Evolutionary conservation across 768 basidiomycete species (phyloP).

Genomic region (Pulveroboletus frians): DNA sequence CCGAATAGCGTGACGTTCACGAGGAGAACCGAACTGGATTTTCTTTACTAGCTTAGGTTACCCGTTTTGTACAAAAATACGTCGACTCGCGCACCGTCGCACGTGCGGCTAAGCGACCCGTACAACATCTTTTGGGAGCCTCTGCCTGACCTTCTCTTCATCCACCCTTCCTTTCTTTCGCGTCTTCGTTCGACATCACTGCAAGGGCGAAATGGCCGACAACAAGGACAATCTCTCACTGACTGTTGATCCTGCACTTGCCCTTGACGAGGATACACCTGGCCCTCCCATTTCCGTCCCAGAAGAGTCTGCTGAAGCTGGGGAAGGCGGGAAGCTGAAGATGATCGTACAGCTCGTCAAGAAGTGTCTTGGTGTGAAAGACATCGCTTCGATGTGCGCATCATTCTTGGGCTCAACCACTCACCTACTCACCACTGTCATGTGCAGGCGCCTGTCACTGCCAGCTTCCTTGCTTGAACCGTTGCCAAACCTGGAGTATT

Average conservation of each 20-base stretch:
- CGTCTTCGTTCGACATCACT: not conserved
- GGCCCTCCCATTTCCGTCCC: constrained; percentile 61
- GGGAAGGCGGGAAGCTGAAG: constrained; percentile 89
- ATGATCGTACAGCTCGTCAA: constrained; percentile 91
- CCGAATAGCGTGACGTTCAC: no score
- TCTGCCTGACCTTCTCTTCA: not conserved
- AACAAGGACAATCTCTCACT: constrained; percentile 9
- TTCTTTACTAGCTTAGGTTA: not conserved
- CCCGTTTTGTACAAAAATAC: constrained; percentile 12
- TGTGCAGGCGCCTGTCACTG: constrained; percentile 76
- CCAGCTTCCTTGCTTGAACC: constrained; percentile 93
- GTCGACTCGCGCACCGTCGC: constrained; percentile 1
- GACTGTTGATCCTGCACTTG: constrained; percentile 2
- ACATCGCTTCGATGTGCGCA: constrained; percentile 87
- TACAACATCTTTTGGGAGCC: constrained; percentile 11
- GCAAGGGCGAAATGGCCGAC: constrained; percentile 17
- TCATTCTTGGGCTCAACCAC: not conserved
- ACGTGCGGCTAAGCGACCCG: constrained; percentile 18
- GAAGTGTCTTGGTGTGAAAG: constrained; percentile 89
- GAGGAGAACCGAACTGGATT: no score
- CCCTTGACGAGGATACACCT: constrained; percentile 47
- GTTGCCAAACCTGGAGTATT: constrained; percentile 94
- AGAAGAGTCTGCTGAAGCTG: constrained; percentile 64
- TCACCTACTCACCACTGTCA: constrained; percentile 13
- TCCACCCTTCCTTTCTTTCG: not conserved